Base-by-base conservation (phyloP, 2,329 filamentous ascomycete genomes). In the Phyllosticta citribraziliensis region DNA sequence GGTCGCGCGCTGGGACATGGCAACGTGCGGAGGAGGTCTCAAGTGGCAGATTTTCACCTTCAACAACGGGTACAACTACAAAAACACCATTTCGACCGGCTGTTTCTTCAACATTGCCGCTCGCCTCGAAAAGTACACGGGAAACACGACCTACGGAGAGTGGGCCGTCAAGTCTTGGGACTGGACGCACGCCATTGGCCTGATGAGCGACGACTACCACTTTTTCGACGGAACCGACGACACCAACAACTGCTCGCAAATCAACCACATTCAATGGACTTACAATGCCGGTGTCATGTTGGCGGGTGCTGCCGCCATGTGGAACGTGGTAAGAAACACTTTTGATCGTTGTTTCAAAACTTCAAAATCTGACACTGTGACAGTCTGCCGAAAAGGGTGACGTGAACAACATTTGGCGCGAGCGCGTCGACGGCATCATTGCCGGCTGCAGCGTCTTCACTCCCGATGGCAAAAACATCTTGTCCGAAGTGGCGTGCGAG, bases 41-140 rank as follows among this genome's bases (percentile, higher is more conserved):
- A 84, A 87, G 65, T 96, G 91, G 91, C 91, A 96, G 76, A 88
- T 95, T 64, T 92, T 87, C 75, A 80, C 83, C 12, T 89, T 87
- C 76, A 91, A 91, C 75, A 83, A 80, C 61, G 89, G 89, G 4
- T 84, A 79, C 66, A 73, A 75, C 60, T 84, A 82, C 66, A 84
- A 84, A 65, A 84, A 84, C 65, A 77, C 79, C 24, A 81, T 84
- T 63, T 81, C 79, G 9, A 84, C 84, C 63, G 82, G 82, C 2
- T 81, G 78, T 35, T 78, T 84, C 63, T 83, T 84, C 70, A 80
- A 83, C 65, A 75, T 85, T n/a, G 78, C 79, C 24, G 80, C 89
- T 11, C 85, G 90, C 17, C 80, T 95, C 9, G 88, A 88, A 0
- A 80, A 86, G 11, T 94, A 90, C 75, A 95, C 91, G 0, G 83